Evolutionary conservation across 768 basidiomycete genomes (phyloP), one percentile per base, ranked within the genome.

Genomic region (Mycena amicta): DNA sequence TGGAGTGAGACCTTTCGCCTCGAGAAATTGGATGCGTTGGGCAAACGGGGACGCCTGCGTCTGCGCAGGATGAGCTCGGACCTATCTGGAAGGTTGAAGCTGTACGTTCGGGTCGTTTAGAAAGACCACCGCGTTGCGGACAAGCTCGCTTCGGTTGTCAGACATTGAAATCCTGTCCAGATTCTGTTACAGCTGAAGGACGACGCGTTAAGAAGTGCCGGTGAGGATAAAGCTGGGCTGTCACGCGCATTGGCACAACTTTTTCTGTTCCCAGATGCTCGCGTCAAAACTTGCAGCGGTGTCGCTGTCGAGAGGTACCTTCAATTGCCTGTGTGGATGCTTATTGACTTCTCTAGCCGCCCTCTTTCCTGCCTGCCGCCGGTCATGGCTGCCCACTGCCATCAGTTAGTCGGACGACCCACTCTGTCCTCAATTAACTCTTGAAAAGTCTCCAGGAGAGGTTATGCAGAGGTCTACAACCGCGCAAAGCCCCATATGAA

Each of bases 401-500:
- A 16, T 53, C 16, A 43, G 62, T 64, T 20, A 18, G 62, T 64
- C 46, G 50, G 50, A 56, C 55, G n/a, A n/a, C n/a, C n/a, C 26
- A 37, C 33, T 47, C 51, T 43, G 11, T 59, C 33, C 33, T 18
- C 18, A 23, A 30, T 23, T 45, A n/a, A 45, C 43, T 27, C 18
- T 1, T 46, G 20, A 51, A 49, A 45, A 87, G 87, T 77, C 54
- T 67, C 76, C 57, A 76, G 81, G 64, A 84, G 92, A 70, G 82
- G 88, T 20, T 93, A 93, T 75, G 92, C 92, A 49, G 92, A 93
- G 61, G 75, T 77, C 46, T 94, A 84, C 75, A 81, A 85, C 45
- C 89, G 92, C 39, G 75, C 77, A 18, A 94, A 94, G 72, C 90
- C 92, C 53, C 93, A 95, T 71, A 89, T 96, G 90, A 96, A 96